Evolutionary conservation across 805 yeast genomes (phyloP), one percentile per base, ranked within the genome.

Genomic region (Metschnikowia amazonensis): DNA sequence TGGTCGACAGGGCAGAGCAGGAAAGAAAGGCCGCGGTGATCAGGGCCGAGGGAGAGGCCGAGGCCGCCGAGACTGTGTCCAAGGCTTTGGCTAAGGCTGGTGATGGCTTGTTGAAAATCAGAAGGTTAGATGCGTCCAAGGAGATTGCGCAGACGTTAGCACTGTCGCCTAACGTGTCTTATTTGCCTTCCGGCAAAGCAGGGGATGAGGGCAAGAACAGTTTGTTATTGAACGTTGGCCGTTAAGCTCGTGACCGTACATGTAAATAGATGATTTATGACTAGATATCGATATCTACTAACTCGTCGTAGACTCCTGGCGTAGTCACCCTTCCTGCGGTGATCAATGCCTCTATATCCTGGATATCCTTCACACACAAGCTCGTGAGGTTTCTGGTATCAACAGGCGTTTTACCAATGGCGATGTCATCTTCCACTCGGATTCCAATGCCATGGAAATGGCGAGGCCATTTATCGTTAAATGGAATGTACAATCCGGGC

Each of bases 31-130:
- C 98, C 2, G 74, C 87, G 39, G 89, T 94, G 59, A 90, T 94
- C 56, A 82, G 98, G 60, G 99, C 99, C 24, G 99, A 94, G 70
- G 99, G 98, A 70, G 99, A 94, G 72, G 99, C 99, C 42, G 98
- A 94, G 67, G 89, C 96, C 47, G 99, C 99, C 3, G 98, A 94
- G 49, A 82, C 82, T 50, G 94, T 94, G 51, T 89, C 97, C 29
- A 87, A 83, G 67, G 97, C 98, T 4, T 78, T 94, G 55, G 80
- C 84, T 44, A 90, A 89, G 72, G 89, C 95, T 20, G 99, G 99
- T 65, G 98, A 94, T 62, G 98, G 98, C 55, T 76, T 94, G 57
- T 75, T 94, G 62, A 78, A 87, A 74, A 90, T 94, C 59, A 81
- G 99, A 77, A 81, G 98, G 72, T 81, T 94, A 56, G 99, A 94